Evolutionary conservation across 768 basidiomycete species (phyloP).

Genomic region (Lanmaoa rubissima): DNA sequence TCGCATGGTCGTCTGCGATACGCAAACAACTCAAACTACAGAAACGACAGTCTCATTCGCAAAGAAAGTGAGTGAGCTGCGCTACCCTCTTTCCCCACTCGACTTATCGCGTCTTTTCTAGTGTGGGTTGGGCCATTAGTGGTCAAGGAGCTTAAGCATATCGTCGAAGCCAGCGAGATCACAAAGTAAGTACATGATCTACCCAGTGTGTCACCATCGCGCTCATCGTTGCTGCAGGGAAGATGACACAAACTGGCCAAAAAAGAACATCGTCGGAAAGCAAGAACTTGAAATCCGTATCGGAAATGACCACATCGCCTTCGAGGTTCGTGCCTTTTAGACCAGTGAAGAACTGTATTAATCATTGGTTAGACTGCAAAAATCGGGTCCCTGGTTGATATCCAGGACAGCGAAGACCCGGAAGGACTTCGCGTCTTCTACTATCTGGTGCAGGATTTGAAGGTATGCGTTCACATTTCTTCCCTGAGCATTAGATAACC

Average conservation of each 20-base stretch:
- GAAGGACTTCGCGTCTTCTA: slow-evolving; percentile 98
- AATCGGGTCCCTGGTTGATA: slow-evolving; percentile 95
- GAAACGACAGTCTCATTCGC: slow-evolving; percentile 95
- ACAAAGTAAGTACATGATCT: slow-evolving; percentile 59
- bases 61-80: slow-evolving; percentile 83
- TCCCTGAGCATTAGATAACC: not conserved
- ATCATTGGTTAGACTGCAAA: slow-evolving; percentile 79
- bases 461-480: slow-evolving; percentile 46
- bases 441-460: slow-evolving; percentile 97
- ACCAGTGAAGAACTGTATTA: not conserved
- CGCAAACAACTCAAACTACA: slow-evolving; percentile 99
- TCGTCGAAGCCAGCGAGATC: slow-evolving; percentile 91
- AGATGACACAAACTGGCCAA: slow-evolving; percentile 98
- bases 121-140: slow-evolving; percentile 95
- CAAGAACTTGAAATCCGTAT: slow-evolving; percentile 96
- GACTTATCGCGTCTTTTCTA: slow-evolving; percentile 31
- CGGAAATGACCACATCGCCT: slow-evolving; percentile 94
- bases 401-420: slow-evolving; percentile 95
- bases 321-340: slow-evolving; percentile 63
- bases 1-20: slow-evolving; percentile 94
- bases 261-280: slow-evolving; percentile 98
- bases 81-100: not conserved
- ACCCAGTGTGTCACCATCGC: not conserved
- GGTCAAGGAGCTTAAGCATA: slow-evolving; percentile 91
- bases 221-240: slow-evolving; percentile 57